Conservation (phyloP, 495 filamentous ascomycete species). For the Aspergillus steynii region DNA sequence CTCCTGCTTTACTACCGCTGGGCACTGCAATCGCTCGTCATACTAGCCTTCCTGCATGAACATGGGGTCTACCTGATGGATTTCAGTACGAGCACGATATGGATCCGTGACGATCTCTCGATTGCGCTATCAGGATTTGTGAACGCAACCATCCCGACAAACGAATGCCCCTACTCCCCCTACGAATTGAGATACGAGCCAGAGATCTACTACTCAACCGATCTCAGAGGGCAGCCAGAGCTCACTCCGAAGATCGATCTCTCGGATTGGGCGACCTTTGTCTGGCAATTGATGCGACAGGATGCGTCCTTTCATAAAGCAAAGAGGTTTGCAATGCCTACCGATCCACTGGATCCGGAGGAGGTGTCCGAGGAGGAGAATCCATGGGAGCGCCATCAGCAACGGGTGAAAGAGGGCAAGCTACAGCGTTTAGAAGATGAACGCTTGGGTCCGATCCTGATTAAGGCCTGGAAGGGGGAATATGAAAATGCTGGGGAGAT, state of each 20-base stretch:
- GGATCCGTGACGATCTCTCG: constrained; percentile 7
- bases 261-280: constrained; percentile 8
- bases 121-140: neutral
- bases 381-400: neutral
- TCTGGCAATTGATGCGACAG: constrained; percentile 5
- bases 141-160: constrained; percentile 3
- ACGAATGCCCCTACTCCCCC: constrained; percentile 7
- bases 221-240: neutral
- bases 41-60: constrained; percentile 4
- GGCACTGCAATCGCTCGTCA: constrained; percentile 8
- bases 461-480: constrained; percentile 11
- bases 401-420: constrained; percentile 6
- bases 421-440: constrained; percentile 8
- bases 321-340: constrained; percentile 1
- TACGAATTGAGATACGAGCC: neutral
- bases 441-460: constrained; percentile 3
- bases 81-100: constrained; percentile 1
- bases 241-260: neutral
- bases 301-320: neutral
- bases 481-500: constrained; percentile 10
- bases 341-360: neutral
- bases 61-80: constrained; percentile 6
- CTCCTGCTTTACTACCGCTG: constrained; percentile 12
- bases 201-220: neutral
- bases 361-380: neutral